A percentile compares a stretch with the other conserved stretches of the same genome.
Conservation (phyloP, 148 eudicot genomes). For the Vaccinium vitisidaea region DNA sequence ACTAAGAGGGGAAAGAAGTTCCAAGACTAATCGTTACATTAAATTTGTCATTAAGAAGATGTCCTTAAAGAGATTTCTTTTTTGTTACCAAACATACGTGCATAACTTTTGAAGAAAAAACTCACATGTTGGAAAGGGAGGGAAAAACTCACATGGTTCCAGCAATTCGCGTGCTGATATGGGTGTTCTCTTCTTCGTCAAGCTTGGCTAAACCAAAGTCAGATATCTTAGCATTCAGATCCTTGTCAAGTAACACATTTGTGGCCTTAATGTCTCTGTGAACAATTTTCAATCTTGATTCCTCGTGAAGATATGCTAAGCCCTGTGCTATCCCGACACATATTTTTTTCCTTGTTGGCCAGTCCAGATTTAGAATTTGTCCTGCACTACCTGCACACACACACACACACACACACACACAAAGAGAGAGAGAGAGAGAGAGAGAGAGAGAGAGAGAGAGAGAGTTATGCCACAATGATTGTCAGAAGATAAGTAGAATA, state of each 20-base stretch:
- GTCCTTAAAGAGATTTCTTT: no score
- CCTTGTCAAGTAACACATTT: constrained; percentile 33
- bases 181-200: constrained; percentile 38
- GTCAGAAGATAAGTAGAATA: not conserved
- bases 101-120: not conserved
- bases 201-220: constrained; percentile 38
- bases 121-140: no score
- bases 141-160: constrained; percentile 34
- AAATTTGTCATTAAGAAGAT: no score
- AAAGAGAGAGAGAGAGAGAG: no score
- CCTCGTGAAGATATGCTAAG: constrained; percentile 60
- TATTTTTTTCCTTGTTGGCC: constrained; percentile 45
- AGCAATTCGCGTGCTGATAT: constrained; percentile 36
- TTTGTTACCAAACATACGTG: no score
- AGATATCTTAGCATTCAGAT: constrained; percentile 34
- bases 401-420: not conserved
- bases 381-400: constrained; percentile 26
- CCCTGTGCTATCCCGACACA: constrained; percentile 55
- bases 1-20: not conserved
- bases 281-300: constrained; percentile 56
- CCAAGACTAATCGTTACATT: not conserved
- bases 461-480: not conserved
- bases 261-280: constrained; percentile 52
- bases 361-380: constrained; percentile 35
- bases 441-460: no score